phyloP scores from a whole-genome alignment of 306 rosid species.

The Hippophae gyantsensis region DNA sequence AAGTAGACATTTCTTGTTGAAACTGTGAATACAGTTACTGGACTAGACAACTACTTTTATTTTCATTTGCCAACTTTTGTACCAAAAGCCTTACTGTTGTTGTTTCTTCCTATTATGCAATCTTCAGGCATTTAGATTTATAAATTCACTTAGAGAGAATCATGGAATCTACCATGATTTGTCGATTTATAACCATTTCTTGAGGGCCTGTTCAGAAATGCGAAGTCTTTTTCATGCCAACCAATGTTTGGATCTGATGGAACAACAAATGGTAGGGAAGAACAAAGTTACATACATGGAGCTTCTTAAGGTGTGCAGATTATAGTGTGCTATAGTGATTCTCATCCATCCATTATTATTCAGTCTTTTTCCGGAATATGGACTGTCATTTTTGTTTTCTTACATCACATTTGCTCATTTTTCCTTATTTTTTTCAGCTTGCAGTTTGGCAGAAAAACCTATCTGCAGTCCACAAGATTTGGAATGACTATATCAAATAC shows the following conservation, averaged over 20 bases:
- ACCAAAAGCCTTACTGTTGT: constrained; percentile 13
- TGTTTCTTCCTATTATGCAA: constrained; percentile 17
- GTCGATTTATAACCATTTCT: constrained; percentile 44
- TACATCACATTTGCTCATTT: not conserved
- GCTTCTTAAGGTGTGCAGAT: constrained; percentile 62
- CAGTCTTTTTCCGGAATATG: constrained; percentile 14
- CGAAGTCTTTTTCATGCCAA: constrained; percentile 37
- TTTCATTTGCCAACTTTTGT: constrained; percentile 4
- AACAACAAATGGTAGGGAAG: constrained; percentile 52
- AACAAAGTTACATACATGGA: constrained; percentile 58
- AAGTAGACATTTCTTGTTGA: not conserved
- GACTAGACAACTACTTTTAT: not conserved
- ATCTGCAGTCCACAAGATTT: constrained; percentile 54
- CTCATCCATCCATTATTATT: not conserved
- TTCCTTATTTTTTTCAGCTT: constrained; percentile 42
- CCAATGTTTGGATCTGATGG: constrained; percentile 80
- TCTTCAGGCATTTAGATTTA: constrained; percentile 58
- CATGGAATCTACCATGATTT: constrained; percentile 31
- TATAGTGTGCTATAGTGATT: constrained; percentile 6
- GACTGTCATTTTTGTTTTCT: constrained; percentile 9
- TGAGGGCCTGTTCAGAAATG: constrained; percentile 41
- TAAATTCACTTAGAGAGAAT: constrained; percentile 47
- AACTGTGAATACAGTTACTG: not conserved
- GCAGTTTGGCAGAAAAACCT: constrained; percentile 70
- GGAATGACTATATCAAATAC: constrained; percentile 52